Evolutionary conservation across 2,329 filamentous ascomycete genomes (phyloP), one percentile per base, ranked within the genome.

Genomic region (Corniculantispora saksenae): DNA sequence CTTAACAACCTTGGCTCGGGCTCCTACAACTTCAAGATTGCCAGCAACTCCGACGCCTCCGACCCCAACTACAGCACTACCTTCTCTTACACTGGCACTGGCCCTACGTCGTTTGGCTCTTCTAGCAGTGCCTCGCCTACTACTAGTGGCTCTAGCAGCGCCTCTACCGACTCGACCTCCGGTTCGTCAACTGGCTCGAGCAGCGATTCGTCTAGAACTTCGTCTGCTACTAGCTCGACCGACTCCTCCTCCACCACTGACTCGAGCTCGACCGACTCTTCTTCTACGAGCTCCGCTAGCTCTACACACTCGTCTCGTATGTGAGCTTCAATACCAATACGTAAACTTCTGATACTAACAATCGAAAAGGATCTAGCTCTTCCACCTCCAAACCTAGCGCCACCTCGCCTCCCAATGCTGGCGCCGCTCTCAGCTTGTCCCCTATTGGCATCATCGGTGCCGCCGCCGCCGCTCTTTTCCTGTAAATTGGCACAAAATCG

Each of bases 21-120:
- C 67, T 67, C 65, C 53, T 79, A 79, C 72, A 71, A 69, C 71
- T 76, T 78, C 71, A 72, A 73, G 69, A 77, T 78, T 69, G 67
- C 58, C 48, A 67, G 74, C 69, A 73, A 74, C 67, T 60, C 66
- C 17, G 57, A 67, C 59, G 68, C 67, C 48, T 57, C 59, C 32
- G 65, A 72, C 15, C 13, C 45, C 68, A 79, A 79, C 74, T 79
- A 74, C 71, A 74, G 72, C 69, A 9, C 23, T 2, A 72, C 74
- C 69, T 79, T 77, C 67, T 1, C 38, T 12, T 75, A 73, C 70
- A 17, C 70, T 48, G 74, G 74, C 29, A 68, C 69, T n/a, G 72
- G 67, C 17, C 32, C 65, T 23, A 48, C 66, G 27, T 40, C 62
- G 12, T 48, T 27, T 45, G 25, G 21, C 35, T 47, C 62, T 35